A percentile compares a stretch with the other conserved stretches of the same genome.
Evolutionary conservation across 2,329 filamentous ascomycete species (phyloP).

Genomic region (Colletotrichum australisinense): DNA sequence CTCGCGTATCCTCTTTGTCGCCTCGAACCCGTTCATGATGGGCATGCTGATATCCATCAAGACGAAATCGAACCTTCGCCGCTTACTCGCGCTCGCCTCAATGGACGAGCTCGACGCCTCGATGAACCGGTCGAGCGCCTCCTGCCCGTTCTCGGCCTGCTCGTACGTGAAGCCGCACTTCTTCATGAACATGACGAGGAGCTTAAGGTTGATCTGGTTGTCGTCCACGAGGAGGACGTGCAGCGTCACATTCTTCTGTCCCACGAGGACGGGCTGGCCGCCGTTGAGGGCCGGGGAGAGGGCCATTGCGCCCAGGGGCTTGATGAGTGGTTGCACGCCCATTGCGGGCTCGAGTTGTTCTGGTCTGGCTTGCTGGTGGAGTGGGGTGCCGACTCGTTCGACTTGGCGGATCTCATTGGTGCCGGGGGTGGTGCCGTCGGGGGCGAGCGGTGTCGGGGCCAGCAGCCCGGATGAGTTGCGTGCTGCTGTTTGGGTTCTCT

Average conservation of each 20-base stretch:
- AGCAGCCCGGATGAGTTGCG: not conserved
- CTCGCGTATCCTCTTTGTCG: conserved; percentile 60
- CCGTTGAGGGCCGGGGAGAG: not conserved
- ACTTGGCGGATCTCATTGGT: not conserved
- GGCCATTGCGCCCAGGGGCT: conserved; percentile 9
- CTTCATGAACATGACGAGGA: conserved; percentile 54
- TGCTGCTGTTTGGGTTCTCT: not conserved
- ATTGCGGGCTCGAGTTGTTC: not conserved
- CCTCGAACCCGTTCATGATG: conserved; percentile 62
- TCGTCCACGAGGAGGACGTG: conserved; percentile 54
- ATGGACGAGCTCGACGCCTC: conserved; percentile 35
- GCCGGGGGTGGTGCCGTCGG: not conserved
- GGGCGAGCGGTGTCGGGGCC: not conserved
- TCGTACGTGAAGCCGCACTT: conserved; percentile 54
- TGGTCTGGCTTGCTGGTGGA: not conserved
- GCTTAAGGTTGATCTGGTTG: conserved; percentile 55
- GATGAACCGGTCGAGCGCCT: conserved; percentile 58
- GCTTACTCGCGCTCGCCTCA: conserved; percentile 5
- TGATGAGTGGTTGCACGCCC: not conserved
- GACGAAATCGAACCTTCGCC: conserved; percentile 46
- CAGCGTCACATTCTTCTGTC: not conserved
- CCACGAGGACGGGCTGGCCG: not conserved
- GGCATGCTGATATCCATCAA: conserved; percentile 68
- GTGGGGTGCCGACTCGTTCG: not conserved
- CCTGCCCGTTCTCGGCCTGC: conserved; percentile 58